phyloP scores from a whole-genome alignment of 768 basidiomycete genomes.

The Pluteus cervinus region DNA sequence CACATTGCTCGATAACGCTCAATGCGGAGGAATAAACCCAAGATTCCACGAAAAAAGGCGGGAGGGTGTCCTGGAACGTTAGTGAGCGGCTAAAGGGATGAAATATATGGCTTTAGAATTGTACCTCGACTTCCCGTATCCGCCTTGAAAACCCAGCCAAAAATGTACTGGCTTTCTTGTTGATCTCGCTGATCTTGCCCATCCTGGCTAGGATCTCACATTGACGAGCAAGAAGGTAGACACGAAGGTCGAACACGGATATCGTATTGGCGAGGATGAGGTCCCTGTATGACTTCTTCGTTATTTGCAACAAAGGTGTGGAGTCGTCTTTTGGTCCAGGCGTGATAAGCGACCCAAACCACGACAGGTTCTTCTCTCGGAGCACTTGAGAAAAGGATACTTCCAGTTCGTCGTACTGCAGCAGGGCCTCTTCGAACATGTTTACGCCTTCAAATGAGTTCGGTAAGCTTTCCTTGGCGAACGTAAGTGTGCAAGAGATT shows the following conservation, averaged over 20 bases:
- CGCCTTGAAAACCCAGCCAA: conserved; percentile 71
- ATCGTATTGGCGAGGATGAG: conserved; percentile 87
- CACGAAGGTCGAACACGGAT: conserved; percentile 88
- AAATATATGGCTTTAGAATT: conserved; percentile 16
- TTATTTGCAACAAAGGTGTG: conserved; percentile 66
- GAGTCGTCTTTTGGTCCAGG: conserved; percentile 71
- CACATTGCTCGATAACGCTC: conserved; percentile 75
- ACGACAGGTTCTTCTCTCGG: conserved; percentile 79
- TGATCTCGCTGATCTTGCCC: conserved; percentile 63
- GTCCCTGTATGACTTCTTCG: conserved; percentile 83
- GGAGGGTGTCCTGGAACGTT: conserved; percentile 43
- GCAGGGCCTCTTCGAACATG: conserved; percentile 82
- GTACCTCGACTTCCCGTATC: conserved; percentile 76
- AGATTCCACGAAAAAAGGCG: conserved; percentile 77
- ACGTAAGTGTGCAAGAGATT: conserved; percentile 14
- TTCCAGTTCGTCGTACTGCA: conserved; percentile 91
- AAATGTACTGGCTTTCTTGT: conserved; percentile 67
- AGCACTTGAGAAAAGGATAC: conserved; percentile 68
- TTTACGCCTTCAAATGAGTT: conserved; percentile 87
- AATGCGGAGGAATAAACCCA: conserved; percentile 93
- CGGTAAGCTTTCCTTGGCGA: conserved; percentile 83
- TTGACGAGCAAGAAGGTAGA: conserved; percentile 86
- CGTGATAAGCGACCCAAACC: conserved; percentile 86
- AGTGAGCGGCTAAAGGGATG: conserved; percentile 3
- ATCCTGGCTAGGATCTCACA: conserved; percentile 69